phyloP scores from a whole-genome alignment of 495 filamentous ascomycete species.

The Paragyromitra xinjiangensis region DNA sequence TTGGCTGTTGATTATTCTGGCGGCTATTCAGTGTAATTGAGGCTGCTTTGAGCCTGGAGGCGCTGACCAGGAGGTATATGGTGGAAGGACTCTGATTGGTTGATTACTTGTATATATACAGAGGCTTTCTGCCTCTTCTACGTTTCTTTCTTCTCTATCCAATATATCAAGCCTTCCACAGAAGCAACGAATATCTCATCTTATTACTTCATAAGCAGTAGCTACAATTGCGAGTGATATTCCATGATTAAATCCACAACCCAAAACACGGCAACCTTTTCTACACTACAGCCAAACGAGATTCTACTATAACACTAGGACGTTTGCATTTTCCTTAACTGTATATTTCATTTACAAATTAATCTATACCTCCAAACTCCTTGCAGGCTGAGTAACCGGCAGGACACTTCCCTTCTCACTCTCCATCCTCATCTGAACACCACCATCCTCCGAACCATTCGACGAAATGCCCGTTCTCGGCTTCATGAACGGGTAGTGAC shows the following conservation, averaged over 20 bases:
- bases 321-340: neutral
- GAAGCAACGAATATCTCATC: no score
- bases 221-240: neutral
- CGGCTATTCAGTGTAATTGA: no score
- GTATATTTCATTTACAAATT: neutral
- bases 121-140: no score
- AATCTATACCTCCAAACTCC: constrained; percentile 9
- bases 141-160: no score
- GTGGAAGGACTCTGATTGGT: no score
- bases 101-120: no score
- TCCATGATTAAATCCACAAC: neutral
- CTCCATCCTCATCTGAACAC: neutral
- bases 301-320: neutral
- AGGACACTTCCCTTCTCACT: constrained; percentile 3
- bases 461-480: neutral
- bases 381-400: neutral
- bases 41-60: no score
- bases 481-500: constrained; percentile 70
- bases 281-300: neutral
- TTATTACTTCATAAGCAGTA: neutral
- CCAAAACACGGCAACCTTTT: neutral
- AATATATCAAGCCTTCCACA: no score
- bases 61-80: no score
- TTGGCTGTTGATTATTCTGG: no score
- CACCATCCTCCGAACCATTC: neutral